Evolutionary conservation across 345 rosid genomes (phyloP).

Genomic region (Dipteronia dyeriana): DNA sequence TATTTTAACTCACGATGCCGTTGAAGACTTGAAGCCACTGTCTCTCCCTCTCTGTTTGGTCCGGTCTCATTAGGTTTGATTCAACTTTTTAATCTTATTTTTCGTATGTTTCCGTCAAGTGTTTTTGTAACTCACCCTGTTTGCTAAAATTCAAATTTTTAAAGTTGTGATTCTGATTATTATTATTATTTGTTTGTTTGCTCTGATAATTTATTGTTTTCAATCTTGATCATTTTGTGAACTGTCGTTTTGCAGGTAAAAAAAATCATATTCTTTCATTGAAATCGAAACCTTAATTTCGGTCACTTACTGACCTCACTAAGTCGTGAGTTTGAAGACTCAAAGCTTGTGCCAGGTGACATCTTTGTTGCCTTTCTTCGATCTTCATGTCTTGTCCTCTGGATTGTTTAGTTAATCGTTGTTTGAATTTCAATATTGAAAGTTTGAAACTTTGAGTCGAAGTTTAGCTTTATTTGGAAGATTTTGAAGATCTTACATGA

Average conservation of each 20-base stretch:
- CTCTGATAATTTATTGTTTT: neutral
- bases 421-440: neutral
- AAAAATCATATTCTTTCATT: neutral
- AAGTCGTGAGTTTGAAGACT: neutral
- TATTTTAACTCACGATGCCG: neutral
- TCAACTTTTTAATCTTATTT: neutral
- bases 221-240: neutral
- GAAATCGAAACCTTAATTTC: neutral
- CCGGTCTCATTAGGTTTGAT: neutral
- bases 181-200: neutral
- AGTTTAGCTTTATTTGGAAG: neutral
- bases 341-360: conserved; percentile 7
- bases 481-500: neutral
- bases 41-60: too few species aligned
- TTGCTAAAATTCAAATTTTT: neutral
- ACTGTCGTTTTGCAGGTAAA: neutral
- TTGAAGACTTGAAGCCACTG: neutral
- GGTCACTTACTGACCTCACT: neutral
- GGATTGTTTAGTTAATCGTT: neutral
- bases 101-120: neutral
- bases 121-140: neutral
- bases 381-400: neutral
- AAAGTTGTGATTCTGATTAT: neutral
- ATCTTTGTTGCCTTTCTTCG: neutral
- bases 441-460: neutral